Base-by-base conservation (phyloP, 208 protist genomes). In the Leptomonas pyrrhocoris region DNA sequence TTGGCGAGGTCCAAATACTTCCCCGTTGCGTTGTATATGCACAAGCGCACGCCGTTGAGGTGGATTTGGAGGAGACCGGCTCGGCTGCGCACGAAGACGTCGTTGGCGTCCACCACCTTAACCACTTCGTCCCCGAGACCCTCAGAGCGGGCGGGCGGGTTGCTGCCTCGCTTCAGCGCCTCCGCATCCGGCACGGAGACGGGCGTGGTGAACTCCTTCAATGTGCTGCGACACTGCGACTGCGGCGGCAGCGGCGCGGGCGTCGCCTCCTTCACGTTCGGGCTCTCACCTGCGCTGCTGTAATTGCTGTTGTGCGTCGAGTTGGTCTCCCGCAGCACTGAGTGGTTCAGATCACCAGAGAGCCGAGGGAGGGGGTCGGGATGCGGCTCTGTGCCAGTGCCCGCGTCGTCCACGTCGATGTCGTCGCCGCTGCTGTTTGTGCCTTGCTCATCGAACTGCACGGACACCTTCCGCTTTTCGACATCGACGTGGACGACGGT, bases 1-100 rank as follows among this genome's bases (percentile, higher is more conserved):
- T 59, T 64, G 9, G 69, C 73, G 13, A 90, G 48, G 45, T 93
- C 87, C 16, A 70, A 46, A 58, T 96, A 96, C 67, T 91, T 94
- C 27, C 84, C 80, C 0, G 92, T 94, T 13, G 92, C 87, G 71
- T 96, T 96, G 74, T 88, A 96, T 2, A 96, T 48, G 50, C 81
- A 89, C 6, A 94, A 30, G 1, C 83, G 77, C 77, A 94, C 77
- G 30, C 92, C 92, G 65, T 96, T 96, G 1, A 96, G 65, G 77
- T 96, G 92, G 16, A 96, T 54, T 56, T 85, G 85, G 43, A 85
- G 67, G 25, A 82, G 77, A 6, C 92, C 89, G 2, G 80, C 75
- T n/a, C 70, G 66, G 34, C 84, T 79, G 36, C 76, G 84, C 48
- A 96, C 80, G 25, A 71, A 68, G 40, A 94, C 84, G 21, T 84